Base-by-base conservation (phyloP, 345 rosid genomes). In the Moringa oleifera region DNA sequence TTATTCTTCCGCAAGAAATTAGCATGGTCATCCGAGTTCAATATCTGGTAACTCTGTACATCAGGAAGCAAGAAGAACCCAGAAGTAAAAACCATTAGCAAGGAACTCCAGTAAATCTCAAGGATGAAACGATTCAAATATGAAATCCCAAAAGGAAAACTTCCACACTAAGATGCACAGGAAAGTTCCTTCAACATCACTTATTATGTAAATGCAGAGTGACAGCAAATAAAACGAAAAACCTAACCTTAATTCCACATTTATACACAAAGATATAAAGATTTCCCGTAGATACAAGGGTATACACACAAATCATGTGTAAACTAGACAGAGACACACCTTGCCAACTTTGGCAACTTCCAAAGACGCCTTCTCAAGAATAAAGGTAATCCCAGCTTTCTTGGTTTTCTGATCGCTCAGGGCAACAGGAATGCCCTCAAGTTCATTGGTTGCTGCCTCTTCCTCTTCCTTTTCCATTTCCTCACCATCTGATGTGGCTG, bases 281-380 rank as follows among this genome's bases (percentile, higher is more conserved):
- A n/a, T n/a, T n/a, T n/a, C n/a, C n/a, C n/a, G n/a, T n/a, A n/a
- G n/a, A n/a, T 15, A 41, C 47, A 41, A 1, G 12, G 47, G 47
- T 41, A 41, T 28, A 28, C 33, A 41, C 13, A 41, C 12, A 7
- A 41, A 9, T 41, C 12, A 41, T 15, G 47, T 23, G 25, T 11
- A 53, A 11, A 13, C 15, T 13, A 12, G 4, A 58, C 20, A 10
- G 0, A 41, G 2, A 37, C 20, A 25, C 18, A 89, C 97, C 91
- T 89, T 89, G 73, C 98, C 98, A 75, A 93, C 90, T 80, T 92
- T 89, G n/a, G 93, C 96, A 53, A 89, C 93, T 79, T 89, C 97
- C 58, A 89, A 79, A 57, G 91, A 80, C 23, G 95, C 97, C 64
- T 73, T 89, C 83, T 90, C 97, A 6, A 90, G 94, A 56, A 93